Base-by-base conservation (phyloP, 345 rosid genomes). In the Eucalyptus polyanthemos region DNA sequence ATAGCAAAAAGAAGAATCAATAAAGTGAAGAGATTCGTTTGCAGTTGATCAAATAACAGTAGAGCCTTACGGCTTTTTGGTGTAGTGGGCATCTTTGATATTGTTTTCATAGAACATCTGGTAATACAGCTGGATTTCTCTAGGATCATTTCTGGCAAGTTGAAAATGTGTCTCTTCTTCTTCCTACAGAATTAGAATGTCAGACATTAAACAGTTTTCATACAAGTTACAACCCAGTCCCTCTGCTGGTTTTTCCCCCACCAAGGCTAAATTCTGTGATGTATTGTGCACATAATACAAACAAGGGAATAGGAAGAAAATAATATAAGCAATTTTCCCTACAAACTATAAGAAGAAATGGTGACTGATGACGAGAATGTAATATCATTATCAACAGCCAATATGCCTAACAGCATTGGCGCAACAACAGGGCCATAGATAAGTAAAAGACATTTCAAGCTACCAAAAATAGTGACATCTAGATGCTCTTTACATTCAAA, bases 101-200 rank as follows among this genome's bases (percentile, higher is more conserved):
- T 98, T 91, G 3, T 91, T 67, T 92, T 91, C 91, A 83, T 94
- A 98, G 91, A 93, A 97, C n/a, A 89, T 90, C 93, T 94, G 93
- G 92, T 96, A 98, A 90, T 88, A 98, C 89, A 89, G 8, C 90
- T 93, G 97, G 86, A 98, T 96, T 94, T 96, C 99, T 88, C 29
- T 92, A 13, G 94, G 94, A 92, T 97, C 98, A 86, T 2, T 92
- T 86, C 54, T 91, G 22, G 95, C 97, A 89, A 94, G 94, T 85
- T 12, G 72, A 72, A 40, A 93, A 56, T 2, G 4, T 21, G 97
- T 93, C 90, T 87, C 95, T 12, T 44, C 90, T 89, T 96, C 98
- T 89, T 96, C 98, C 99, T 98, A 91, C 88, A 91, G 80, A 86
- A 91, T 87, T 87, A 45, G 88, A 83, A 92, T 58, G 24, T 34